Evolutionary conservation across 257 asterid species (phyloP).

Genomic region (Prunella vulgaris): DNA sequence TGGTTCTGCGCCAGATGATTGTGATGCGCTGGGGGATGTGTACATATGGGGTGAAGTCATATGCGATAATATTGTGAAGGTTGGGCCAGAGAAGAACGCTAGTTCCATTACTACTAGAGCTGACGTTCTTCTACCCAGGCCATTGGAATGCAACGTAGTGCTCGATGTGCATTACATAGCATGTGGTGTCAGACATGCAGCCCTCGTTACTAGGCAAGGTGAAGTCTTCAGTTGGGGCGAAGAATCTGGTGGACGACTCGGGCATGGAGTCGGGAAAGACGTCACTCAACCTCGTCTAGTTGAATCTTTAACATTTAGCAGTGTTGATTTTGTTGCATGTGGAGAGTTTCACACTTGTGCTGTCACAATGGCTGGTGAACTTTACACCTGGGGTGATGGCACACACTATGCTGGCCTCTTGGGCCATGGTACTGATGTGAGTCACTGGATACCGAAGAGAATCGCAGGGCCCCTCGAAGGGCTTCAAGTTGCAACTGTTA

Average conservation of each 20-base stretch:
- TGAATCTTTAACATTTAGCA: conserved; percentile 61
- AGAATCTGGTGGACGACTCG: conserved; percentile 97
- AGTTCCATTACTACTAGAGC: conserved; percentile 60
- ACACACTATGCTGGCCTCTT: conserved; percentile 83
- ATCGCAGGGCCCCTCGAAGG: conserved; percentile 87
- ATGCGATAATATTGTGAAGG: conserved; percentile 63
- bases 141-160: conserved; percentile 69
- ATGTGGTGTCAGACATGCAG: conserved; percentile 86
- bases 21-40: conserved; percentile 88
- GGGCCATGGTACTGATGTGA: conserved; percentile 71
- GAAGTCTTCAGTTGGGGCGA: conserved; percentile 96
- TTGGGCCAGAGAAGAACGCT: conserved; percentile 71
- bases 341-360: conserved; percentile 95
- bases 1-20: conserved; percentile 88
- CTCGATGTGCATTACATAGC: conserved; percentile 82
- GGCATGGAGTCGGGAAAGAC: conserved; percentile 81
- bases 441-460: conserved; percentile 97
- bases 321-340: conserved; percentile 76
- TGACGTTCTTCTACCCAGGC: conserved; percentile 79
- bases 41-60: conserved; percentile 96
- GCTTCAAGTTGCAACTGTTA: conserved; percentile 64
- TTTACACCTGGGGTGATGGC: conserved; percentile 98
- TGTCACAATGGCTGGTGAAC: conserved; percentile 70
- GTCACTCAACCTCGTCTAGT: conserved; percentile 60
- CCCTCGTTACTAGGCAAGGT: conserved; percentile 85